Base-by-base conservation (phyloP, 163 green algal genomes). In the Scenedesmus sp. region DNA sequence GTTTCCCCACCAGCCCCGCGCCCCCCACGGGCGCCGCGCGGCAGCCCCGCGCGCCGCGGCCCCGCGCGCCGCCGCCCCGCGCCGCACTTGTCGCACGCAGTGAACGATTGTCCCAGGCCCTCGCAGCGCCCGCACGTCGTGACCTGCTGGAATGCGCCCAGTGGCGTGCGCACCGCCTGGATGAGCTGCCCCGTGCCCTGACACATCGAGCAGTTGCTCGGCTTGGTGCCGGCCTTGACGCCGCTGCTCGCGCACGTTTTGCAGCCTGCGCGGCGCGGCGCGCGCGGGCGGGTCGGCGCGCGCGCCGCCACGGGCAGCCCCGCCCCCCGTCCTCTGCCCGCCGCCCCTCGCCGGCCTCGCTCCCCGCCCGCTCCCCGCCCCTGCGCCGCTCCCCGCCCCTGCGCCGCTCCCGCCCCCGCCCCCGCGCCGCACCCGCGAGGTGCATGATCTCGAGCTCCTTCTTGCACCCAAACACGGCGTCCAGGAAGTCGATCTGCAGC, bases 81-180 rank as follows among this genome's bases (percentile, higher is more conserved):
- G n/a, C n/a, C n/a, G n/a, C n/a, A n/a, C n/a, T n/a, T 94, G 36
- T 85, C 74, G 87, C 96, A 99, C 3, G 96, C 93, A 10, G 87
- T 93, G 67, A 85, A 94, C 10, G 77, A 87, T 87, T 98, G 87
- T 20, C 96, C 96, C 2, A 54, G 79, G 24, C 96, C 96, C 62
- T 92, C 83, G 87, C 96, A 99, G 44, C 87, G 80, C 0, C 88
- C 85, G 86, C 96, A 99, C 9, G 85, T 86, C 1, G 89, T 84
- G 56, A 97, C 89, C 85, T 99, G 96, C 87, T 98, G 96, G 87
- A 99, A 99, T 20, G 88, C 91, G 48, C 96, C 96, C 60, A 99
- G 88, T 1, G 96, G 96, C 6, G 96, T 99, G 50, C 94, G 90
- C 39, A 96, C 87, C 3, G 87, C 81, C 24, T 89, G 84, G 18